phyloP scores from a whole-genome alignment of 2,329 filamentous ascomycete genomes.

The Xylaria sp. region DNA sequence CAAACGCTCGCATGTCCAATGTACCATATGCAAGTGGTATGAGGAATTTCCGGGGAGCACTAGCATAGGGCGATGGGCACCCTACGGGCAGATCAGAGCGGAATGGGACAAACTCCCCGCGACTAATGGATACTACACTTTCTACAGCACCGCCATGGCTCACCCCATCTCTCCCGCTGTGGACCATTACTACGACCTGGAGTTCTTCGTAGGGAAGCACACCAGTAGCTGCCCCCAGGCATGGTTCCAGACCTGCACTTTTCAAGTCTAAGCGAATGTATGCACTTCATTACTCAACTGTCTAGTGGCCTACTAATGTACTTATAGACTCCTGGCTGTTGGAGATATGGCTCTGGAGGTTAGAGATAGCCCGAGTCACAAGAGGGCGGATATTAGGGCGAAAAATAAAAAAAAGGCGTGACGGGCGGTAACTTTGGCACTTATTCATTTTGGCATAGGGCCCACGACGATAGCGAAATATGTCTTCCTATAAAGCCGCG shows the following conservation, averaged over 20 bases:
- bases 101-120: conserved; percentile 17
- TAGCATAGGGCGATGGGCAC: conserved; percentile 1
- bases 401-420: not conserved
- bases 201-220: conserved; percentile 10
- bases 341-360: too few relatives aligned
- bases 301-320: not conserved
- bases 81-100: not conserved
- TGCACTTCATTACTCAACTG: not conserved
- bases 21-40: conserved; percentile 1
- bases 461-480: too few relatives aligned
- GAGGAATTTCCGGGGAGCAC: not conserved
- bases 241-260: conserved; percentile 7
- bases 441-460: not conserved
- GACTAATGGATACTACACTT: conserved; percentile 9
- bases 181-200: conserved; percentile 10
- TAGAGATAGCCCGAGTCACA: not conserved
- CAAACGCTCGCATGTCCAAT: conserved; percentile 1
- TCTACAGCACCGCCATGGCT: not conserved
- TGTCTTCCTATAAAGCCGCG: not conserved
- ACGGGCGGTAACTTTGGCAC: not conserved
- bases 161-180: not conserved
- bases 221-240: not conserved
- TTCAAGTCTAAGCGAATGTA: not conserved
- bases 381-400: not conserved
- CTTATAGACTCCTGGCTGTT: not conserved